phyloP scores from a whole-genome alignment of 805 yeast species.

The Komagataella kurtzmanii region DNA sequence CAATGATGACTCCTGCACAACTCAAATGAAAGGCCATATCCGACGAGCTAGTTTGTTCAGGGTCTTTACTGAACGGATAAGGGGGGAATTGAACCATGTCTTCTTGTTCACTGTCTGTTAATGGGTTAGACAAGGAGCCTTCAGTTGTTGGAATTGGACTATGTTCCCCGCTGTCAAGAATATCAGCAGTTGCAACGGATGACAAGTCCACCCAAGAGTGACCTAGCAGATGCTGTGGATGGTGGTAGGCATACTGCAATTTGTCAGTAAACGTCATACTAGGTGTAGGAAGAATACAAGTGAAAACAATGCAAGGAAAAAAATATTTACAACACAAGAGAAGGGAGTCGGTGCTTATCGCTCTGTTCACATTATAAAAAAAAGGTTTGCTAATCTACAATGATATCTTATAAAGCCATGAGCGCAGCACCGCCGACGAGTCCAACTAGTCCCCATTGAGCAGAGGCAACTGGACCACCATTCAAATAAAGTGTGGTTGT shows the following conservation, averaged over 20 bases:
- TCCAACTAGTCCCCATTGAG: neutral
- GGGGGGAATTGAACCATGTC: neutral
- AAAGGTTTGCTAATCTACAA: neutral
- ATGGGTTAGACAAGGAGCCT: neutral
- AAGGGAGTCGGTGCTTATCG: neutral
- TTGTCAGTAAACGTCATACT: neutral
- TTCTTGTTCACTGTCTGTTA: neutral
- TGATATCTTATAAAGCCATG: neutral
- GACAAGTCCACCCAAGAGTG: neutral
- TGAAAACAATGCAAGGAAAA: neutral
- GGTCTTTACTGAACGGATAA: neutral
- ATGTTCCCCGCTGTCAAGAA: neutral
- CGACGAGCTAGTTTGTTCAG: neutral
- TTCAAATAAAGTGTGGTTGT: conserved; percentile 9
- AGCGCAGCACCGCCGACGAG: neutral
- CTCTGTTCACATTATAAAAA: neutral
- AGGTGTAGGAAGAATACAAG: neutral
- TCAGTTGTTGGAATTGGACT: neutral
- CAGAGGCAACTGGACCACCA: neutral
- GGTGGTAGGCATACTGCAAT: neutral
- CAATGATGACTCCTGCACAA: neutral
- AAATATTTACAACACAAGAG: too few species aligned
- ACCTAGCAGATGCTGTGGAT: neutral
- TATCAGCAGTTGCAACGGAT: neutral
- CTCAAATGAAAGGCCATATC: neutral